phyloP scores from a whole-genome alignment of 352 stramenopile genomes.

The Pythium apleroticum region DNA sequence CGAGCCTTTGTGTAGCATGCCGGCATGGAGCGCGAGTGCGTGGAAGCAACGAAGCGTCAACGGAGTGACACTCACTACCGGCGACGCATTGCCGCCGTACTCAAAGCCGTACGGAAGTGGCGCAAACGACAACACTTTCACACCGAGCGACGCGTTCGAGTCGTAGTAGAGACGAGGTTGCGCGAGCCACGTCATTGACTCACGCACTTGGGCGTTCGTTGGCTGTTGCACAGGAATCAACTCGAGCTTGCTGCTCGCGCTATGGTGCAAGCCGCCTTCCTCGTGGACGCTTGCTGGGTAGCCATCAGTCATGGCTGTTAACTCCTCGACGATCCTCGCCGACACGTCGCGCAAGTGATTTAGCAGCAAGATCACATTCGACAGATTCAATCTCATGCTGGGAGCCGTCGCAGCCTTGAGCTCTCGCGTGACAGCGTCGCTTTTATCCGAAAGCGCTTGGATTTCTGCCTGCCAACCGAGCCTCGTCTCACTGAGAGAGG shows the following conservation, averaged over 20 bases:
- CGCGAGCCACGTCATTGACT: conserved; percentile 49
- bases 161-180: conserved; percentile 74
- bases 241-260: not conserved
- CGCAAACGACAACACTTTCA: conserved; percentile 51
- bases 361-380: conserved; percentile 53
- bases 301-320: conserved; percentile 11
- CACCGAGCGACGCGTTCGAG: conserved; percentile 38
- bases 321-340: conserved; percentile 28
- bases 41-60: conserved; percentile 68
- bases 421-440: conserved; percentile 42
- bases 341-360: conserved; percentile 60
- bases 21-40: conserved; percentile 41
- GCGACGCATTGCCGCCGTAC: conserved; percentile 55
- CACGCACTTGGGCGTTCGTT: not conserved
- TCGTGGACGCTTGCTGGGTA: not conserved
- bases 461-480: conserved; percentile 39
- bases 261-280: not conserved
- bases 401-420: conserved; percentile 46
- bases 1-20: conserved; percentile 38
- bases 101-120: conserved; percentile 66
- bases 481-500: conserved; percentile 28
- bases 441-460: conserved; percentile 33
- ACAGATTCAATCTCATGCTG: conserved; percentile 34
- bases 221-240: not conserved
- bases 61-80: conserved; percentile 44